Percentiles rank a stretch among this genome's conserved stretches.
These are phyloP conservation scores for Monilinia fructicola DNA, from an alignment of 2,329 filamentous ascomycete genomes.

Conservation along the genomic window DNA sequence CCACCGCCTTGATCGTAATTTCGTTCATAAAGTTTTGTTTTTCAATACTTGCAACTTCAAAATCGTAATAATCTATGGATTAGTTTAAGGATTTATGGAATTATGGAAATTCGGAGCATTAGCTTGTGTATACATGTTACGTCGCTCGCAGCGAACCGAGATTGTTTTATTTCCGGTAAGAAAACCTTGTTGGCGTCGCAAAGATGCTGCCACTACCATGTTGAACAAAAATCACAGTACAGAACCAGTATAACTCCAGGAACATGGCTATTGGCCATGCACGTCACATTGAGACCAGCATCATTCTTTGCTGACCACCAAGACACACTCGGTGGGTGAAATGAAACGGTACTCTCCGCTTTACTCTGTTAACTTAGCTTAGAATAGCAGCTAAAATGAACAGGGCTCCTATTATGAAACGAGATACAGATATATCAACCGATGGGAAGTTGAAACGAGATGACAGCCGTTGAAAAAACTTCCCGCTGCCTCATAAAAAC, in stretches of 20 bases:
- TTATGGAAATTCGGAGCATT: neutral
- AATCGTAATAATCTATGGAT: neutral
- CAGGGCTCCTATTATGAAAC: neutral
- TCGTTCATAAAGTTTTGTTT: neutral
- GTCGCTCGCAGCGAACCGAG: constrained; percentile 1
- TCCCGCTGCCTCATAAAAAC: neutral
- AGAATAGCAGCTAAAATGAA: neutral
- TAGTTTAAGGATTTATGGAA: neutral
- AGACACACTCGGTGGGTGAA: neutral
- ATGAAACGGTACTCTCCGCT: neutral
- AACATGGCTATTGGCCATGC: constrained; percentile 11
- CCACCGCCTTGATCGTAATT: neutral
- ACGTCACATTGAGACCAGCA: neutral
- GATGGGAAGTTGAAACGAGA: neutral
- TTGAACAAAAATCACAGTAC: neutral
- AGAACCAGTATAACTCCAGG: constrained; percentile 8
- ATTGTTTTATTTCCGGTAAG: constrained; percentile 5
- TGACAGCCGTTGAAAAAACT: constrained; percentile 9
- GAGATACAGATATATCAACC: neutral
- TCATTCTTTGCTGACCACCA: constrained; percentile 8
- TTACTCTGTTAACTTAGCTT: neutral
- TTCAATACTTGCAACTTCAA: neutral
- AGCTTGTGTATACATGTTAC: constrained; percentile 11
- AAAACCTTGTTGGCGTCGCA: neutral
- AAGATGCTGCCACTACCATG: constrained; percentile 7